Conservation (phyloP, 2,329 filamentous ascomycete species). For the Epichloe baconii region DNA sequence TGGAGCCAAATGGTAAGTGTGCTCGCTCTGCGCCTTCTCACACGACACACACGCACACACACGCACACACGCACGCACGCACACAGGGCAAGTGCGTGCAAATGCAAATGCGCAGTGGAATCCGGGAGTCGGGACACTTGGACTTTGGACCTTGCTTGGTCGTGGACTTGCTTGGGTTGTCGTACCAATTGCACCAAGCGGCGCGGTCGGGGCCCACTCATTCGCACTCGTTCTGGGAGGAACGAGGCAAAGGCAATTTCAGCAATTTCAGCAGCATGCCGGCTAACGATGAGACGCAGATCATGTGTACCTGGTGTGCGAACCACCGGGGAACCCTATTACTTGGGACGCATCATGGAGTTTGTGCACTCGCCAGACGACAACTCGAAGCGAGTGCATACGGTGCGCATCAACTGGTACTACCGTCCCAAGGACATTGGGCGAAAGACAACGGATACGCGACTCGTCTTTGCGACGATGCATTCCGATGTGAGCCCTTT, state of each 20-base stretch:
- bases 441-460: constrained; percentile 80
- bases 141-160: constrained; percentile 1
- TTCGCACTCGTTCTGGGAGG: constrained; percentile 1
- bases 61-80: too few relatives aligned
- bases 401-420: constrained; percentile 93
- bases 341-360: constrained; percentile 95
- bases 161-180: not conserved
- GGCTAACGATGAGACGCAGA: constrained; percentile 26
- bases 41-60: not conserved
- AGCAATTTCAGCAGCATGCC: constrained; percentile 2
- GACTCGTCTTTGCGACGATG: constrained; percentile 92
- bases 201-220: constrained; percentile 6
- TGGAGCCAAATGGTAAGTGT: constrained; percentile 71
- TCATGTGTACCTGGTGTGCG: constrained; percentile 91
- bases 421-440: constrained; percentile 94
- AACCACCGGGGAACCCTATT: constrained; percentile 95
- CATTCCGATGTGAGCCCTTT: constrained; percentile 93
- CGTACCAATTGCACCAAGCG: constrained; percentile 4
- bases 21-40: not conserved
- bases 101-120: not conserved
- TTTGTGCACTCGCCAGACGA: constrained; percentile 78
- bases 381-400: constrained; percentile 60
- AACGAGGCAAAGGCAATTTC: constrained; percentile 4
- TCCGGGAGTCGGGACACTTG: not conserved
- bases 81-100: not conserved